Conservation (phyloP, 345 rosid species). For the Salix koriyanagi region DNA sequence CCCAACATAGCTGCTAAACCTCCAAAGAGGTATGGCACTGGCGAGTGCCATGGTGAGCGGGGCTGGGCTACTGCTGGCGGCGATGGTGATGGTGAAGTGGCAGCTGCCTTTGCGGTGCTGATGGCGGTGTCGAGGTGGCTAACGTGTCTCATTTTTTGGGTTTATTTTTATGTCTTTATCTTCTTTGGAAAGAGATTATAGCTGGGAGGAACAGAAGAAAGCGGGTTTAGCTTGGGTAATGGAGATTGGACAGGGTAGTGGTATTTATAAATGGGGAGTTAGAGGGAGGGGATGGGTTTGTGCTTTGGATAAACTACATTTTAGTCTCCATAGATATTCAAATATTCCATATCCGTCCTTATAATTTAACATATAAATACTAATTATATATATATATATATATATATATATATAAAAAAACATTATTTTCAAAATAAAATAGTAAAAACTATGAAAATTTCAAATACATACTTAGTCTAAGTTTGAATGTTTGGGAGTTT, state of each 20-base stretch:
- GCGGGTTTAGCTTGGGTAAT: slow-evolving; percentile 10
- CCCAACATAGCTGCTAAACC: slow-evolving; percentile 96
- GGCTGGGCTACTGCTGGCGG: slow-evolving; percentile 19
- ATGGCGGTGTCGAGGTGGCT: slow-evolving; percentile 15
- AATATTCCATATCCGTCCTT: neutral
- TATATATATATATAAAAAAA: too few species aligned
- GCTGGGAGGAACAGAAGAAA: neutral
- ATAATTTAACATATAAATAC: neutral
- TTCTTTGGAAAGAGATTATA: slow-evolving; percentile 3
- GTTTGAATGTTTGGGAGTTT: too few species aligned
- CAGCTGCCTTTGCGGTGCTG: neutral
- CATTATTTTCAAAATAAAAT: too few species aligned
- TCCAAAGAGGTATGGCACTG: slow-evolving; percentile 89
- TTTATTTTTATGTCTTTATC: neutral
- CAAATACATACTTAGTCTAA: too few species aligned
- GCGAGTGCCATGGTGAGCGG: slow-evolving; percentile 93
- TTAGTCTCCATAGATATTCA: neutral
- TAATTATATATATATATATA: too few species aligned
- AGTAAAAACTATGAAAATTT: fast-evolving
- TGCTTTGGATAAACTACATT: neutral
- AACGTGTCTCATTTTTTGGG: slow-evolving; percentile 19
- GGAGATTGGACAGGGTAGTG: neutral
- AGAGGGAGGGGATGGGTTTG: neutral
- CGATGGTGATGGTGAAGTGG: slow-evolving; percentile 13
- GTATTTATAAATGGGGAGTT: slow-evolving; percentile 32